These are phyloP conservation scores for Xylaria flabelliformis DNA, from an alignment of 495 filamentous ascomycete species.

Conservation along the genomic window DNA sequence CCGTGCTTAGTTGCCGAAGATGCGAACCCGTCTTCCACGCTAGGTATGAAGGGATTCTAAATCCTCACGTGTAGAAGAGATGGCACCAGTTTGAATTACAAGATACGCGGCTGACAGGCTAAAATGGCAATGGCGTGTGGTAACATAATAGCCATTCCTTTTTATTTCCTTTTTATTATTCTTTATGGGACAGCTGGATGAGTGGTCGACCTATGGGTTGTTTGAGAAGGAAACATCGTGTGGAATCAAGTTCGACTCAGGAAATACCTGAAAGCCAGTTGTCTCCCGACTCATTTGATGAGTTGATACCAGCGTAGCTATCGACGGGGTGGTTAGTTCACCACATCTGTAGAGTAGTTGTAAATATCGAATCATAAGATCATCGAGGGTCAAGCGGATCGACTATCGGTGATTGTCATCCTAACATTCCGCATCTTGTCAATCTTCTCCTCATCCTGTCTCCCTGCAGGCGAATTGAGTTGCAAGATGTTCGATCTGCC, in stretches of 20 bases:
- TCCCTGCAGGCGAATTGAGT: neutral
- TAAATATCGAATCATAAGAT: neutral
- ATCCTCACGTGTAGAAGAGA: neutral
- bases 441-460: constrained; percentile 16
- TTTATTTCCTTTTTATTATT: too few species aligned
- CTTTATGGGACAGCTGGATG: neutral
- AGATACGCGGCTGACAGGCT: neutral
- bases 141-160: neutral
- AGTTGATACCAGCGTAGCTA: neutral
- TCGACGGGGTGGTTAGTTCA: neutral
- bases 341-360: neutral
- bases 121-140: neutral
- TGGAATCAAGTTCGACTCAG: neutral
- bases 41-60: constrained; percentile 2
- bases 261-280: neutral
- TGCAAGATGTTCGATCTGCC: constrained; percentile 21
- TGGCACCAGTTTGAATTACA: neutral
- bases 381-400: constrained; percentile 2
- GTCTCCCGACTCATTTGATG: neutral
- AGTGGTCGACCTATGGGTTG: neutral
- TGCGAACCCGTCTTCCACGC: neutral
- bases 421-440: constrained; percentile 8
- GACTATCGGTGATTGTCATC: constrained; percentile 1
- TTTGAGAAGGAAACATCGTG: neutral
- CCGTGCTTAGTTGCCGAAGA: neutral